A percentile compares a stretch with the other conserved stretches of the same genome.
phyloP scores from a whole-genome alignment of 1,284 basidiomycete species.

The Lentinula novae-zelandiae region DNA sequence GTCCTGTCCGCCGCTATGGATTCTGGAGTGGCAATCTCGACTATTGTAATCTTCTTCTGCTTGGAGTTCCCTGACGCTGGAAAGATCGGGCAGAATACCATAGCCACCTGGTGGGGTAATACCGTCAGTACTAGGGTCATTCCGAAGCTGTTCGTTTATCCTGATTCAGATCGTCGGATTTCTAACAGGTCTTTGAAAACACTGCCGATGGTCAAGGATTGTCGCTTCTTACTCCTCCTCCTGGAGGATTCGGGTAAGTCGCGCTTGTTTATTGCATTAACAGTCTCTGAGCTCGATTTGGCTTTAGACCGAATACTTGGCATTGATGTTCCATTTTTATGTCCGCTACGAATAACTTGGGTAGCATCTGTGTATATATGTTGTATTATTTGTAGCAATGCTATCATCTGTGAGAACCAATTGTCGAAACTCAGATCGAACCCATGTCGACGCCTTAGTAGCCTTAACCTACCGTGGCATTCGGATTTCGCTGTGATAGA shows the following conservation, averaged over 20 bases:
- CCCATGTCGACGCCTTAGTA: too few relatives aligned
- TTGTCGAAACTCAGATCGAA: background rate
- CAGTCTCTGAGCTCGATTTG: background rate
- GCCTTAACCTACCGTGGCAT: background rate
- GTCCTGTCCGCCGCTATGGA: slow-evolving; percentile 15
- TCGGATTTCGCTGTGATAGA: background rate
- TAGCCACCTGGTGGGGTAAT: slow-evolving; percentile 56
- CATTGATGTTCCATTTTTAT: background rate
- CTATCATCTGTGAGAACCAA: background rate
- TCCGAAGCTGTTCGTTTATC: background rate
- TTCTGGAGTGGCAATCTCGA: slow-evolving; percentile 41
- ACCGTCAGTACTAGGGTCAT: slow-evolving; percentile 27
- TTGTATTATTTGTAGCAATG: background rate
- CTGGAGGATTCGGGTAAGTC: slow-evolving; percentile 11
- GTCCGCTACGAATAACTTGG: background rate
- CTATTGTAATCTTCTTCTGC: slow-evolving; percentile 44
- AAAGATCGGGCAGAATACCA: slow-evolving; percentile 36
- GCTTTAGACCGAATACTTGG: slow-evolving; percentile 2
- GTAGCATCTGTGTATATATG: background rate
- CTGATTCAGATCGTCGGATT: background rate
- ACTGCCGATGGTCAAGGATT: slow-evolving; percentile 5
- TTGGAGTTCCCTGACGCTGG: slow-evolving; percentile 47
- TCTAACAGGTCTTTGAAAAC: slow-evolving; percentile 22
- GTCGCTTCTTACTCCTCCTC: slow-evolving; percentile 8
- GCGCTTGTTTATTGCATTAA: background rate